Base-by-base conservation (phyloP, 148 eudicot genomes). In the Arctostaphylos glauca region DNA sequence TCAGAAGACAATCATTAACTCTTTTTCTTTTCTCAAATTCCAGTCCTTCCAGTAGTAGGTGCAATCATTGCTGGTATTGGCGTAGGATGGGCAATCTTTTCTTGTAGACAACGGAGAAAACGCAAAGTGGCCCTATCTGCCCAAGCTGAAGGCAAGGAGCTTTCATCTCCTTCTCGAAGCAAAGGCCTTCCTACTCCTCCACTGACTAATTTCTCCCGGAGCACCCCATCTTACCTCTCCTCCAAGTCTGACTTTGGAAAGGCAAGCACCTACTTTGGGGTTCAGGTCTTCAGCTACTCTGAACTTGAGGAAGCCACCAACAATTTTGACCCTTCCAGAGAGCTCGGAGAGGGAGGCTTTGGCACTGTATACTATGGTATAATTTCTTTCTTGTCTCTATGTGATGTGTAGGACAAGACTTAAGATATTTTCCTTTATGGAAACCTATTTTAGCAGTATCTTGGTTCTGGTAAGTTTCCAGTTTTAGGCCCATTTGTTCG, bases 331-430 rank as follows among this genome's bases (percentile, higher is more conserved):
- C 87, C 87, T 55, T 81, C 93, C 50, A 90, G 86, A 85, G 96
- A 93, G 82, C 92, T 95, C 0, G 98, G 98, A 60, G 97, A 94
- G 71, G 98, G 98, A 64, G 98, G 98, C 67, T 95, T 94, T 87
- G 98, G 98, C 43, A 90, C 92, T 0, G 98, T 95, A 9, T 94
- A 95, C 85, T 88, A 91, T 75, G 98, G 98, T 92, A 92, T 15
- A 88, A 52, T 16, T 64, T 31, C 58, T 82, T 75, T 23, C 19
- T 13, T 80, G 23, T 60, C 23, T 53, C 1, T 49, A 25, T 4
- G 15, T 70, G 18, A 31, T 23, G 31, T 23, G 31, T 23, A 64
- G 70, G 41, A 9, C 70, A 64, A 64, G 5, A 64, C 25, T 66
- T 13, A 25, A 10, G 16, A 31, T 16, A 66, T 31, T 66, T 66